Base-by-base conservation (phyloP, 2,329 filamentous ascomycete genomes). In the Colletotrichum sp. region DNA sequence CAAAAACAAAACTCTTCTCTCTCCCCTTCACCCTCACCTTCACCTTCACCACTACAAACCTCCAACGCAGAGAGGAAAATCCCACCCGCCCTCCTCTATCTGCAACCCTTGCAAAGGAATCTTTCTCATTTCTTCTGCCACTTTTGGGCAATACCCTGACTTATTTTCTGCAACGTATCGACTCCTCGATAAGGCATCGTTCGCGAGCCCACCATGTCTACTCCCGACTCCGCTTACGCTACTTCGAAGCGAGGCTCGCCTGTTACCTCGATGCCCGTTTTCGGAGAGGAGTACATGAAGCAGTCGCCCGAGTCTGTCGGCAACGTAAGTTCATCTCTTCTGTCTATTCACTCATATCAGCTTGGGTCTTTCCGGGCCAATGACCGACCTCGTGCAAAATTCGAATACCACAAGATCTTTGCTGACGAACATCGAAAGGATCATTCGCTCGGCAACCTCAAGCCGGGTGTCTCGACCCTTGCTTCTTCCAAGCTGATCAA, bases 401-500 rank as follows among this genome's bases (percentile, higher is more conserved):
- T 52, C 8, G n/a, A 52, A 52, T 52, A 13, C n/a, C n/a, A 21
- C 10, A 52, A 6, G 44, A 52, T 24, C n/a, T 52, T 52, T 52
- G 10, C 44, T 52, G n/a, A 52, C 44, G n/a, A 52, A 52, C 0
- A 52, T 52, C 44, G 3, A 52, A 39, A 72, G 76, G 68, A 52
- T 15, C 18, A 32, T 24, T 63, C 60, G 6, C 30, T 62, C 30
- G 16, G 26, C 44, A 55, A 39, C 13, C 66, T 66, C 24, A 89
- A 89, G 81, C 89, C 88, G 79, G 82, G 84, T n/a, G 83, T 89
- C 34, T 83, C 85, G 49, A 86, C 87, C 52, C 84, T 92, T 77
- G 82, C 87, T 32, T 88, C 90, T 7, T 90, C 88, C 65, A 92
- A 90, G 80, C 82, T 92, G 78, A 87, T 86, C 72, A 92, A 92